Evolutionary conservation across 2,329 filamentous ascomycete genomes (phyloP), one percentile per base, ranked within the genome.

Genomic region (Colletotrichum zoysiae): DNA sequence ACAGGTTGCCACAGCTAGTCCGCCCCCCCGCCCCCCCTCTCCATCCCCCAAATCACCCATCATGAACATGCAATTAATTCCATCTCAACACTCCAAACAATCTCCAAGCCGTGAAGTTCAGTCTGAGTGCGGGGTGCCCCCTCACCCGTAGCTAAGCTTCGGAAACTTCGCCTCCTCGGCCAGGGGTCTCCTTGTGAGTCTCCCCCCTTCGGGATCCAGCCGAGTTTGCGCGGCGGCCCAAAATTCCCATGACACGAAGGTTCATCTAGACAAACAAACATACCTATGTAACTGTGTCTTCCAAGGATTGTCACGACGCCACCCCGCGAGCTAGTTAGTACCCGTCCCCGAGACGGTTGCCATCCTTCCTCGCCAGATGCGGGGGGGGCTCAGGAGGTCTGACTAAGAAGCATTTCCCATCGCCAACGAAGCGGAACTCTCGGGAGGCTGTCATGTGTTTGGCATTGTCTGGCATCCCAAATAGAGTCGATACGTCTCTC

Each of bases 1-100:
- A 26, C 44, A 58, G 61, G 44, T 30, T 58, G 30, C 69, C 20
- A 30, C 23, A 35, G 8, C 7, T 63, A 44, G 18, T 35, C n/a
- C 14, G 18, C 33, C 5, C 44, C 20, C 20, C 44, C 2, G 4
- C 8, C 44, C 33, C 5, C 44, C 20, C 20, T 20, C 2, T 11
- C 8, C 44, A 20, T 18, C 18, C 44, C 44, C 30, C 23, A 7
- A n/a, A 9, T n/a, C 35, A 20, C 35, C 44, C 5, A 56, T 3
- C 0, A 18, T 1, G n/a, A 42, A 53, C 40, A 30, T 26, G 26
- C 7, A 30, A 26, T 62, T 30, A 30, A 26, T 26, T 50, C 46
- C n/a, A 6, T n/a, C 6, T 9, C 30, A 20, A 30, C 48, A n/a
- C 16, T 2, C 12, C 18, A 18, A 20, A 9, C 14, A 33, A 33